These are phyloP conservation scores for Starmerella floricola DNA, from an alignment of 805 yeast genomes.

Conservation along the genomic window DNA sequence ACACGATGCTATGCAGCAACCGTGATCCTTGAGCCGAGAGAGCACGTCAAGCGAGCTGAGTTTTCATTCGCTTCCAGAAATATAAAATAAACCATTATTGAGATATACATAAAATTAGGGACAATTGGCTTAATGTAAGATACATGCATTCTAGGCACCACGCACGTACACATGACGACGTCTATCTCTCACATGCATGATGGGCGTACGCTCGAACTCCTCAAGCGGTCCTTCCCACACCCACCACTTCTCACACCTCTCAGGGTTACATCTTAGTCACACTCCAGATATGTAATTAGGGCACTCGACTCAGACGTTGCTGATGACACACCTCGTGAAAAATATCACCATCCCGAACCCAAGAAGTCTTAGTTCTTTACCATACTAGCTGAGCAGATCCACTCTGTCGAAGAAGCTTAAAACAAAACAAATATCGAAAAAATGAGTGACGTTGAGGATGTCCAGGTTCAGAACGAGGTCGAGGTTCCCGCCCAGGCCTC, in stretches of 20 bases:
- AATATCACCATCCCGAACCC: slow-evolving; percentile 6
- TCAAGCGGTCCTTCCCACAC: neutral
- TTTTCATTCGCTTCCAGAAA: too few relatives aligned
- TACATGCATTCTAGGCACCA: too few relatives aligned
- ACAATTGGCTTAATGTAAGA: too few relatives aligned
- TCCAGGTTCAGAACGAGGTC: slow-evolving; percentile 39
- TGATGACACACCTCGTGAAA: slow-evolving; percentile 5
- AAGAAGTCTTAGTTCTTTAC: neutral
- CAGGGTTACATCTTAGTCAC: neutral
- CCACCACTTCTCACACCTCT: neutral
- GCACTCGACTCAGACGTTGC: neutral
- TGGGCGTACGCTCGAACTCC: too few relatives aligned
- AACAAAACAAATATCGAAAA: slow-evolving; percentile 4
- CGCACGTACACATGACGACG: too few relatives aligned
- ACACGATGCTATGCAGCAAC: too few relatives aligned
- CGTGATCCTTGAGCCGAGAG: too few relatives aligned
- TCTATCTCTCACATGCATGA: too few relatives aligned
- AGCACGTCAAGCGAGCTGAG: too few relatives aligned
- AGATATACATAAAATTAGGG: too few relatives aligned
- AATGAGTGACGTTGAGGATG: slow-evolving; percentile 90
- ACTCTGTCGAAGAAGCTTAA: slow-evolving; percentile 26
- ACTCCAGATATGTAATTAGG: neutral
- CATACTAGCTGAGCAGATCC: slow-evolving; percentile 25
- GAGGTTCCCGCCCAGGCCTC: slow-evolving; percentile 70
- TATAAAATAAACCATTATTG: too few relatives aligned